These are phyloP conservation scores for Pseudisothecium myosuroides DNA, from an alignment of 225 moss, liverwort and hornwort species.

Conservation along the genomic window DNA sequence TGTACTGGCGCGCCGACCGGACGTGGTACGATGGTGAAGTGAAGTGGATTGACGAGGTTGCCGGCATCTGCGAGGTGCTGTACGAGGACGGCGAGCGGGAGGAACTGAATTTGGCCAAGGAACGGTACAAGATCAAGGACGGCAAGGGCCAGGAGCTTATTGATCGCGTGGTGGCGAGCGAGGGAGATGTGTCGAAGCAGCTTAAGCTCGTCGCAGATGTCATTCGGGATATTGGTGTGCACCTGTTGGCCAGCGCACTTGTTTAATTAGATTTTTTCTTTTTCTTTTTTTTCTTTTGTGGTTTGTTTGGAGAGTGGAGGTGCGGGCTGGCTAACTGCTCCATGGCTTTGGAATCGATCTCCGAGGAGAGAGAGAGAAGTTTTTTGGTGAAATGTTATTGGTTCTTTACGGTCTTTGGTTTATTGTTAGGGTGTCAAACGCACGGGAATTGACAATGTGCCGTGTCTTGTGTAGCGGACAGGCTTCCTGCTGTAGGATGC, in stretches of 20 bases:
- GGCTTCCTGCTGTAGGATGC: constrained; percentile 14
- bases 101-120: constrained; percentile 9
- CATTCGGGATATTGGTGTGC: constrained; percentile 17
- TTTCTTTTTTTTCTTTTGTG: too few relatives aligned
- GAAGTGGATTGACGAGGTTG: neutral
- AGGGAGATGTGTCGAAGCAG: constrained; percentile 12
- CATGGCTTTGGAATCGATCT: neutral
- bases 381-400: neutral
- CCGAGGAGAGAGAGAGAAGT: neutral
- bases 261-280: neutral
- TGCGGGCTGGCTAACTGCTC: neutral
- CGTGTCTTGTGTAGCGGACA: constrained; percentile 15
- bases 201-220: constrained; percentile 1
- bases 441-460: neutral
- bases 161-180: constrained; percentile 1
- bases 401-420: neutral
- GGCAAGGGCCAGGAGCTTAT: neutral
- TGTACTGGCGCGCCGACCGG: constrained; percentile 14
- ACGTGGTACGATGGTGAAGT: constrained; percentile 23
- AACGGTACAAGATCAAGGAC: constrained; percentile 2
- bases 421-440: neutral
- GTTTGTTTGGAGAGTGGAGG: neutral
- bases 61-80: neutral
- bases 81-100: constrained; percentile 27
- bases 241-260: neutral